A percentile compares a stretch with the other conserved stretches of the same genome.
phyloP scores from a whole-genome alignment of 2,329 filamentous ascomycete genomes.

The Colletotrichum magnum region DNA sequence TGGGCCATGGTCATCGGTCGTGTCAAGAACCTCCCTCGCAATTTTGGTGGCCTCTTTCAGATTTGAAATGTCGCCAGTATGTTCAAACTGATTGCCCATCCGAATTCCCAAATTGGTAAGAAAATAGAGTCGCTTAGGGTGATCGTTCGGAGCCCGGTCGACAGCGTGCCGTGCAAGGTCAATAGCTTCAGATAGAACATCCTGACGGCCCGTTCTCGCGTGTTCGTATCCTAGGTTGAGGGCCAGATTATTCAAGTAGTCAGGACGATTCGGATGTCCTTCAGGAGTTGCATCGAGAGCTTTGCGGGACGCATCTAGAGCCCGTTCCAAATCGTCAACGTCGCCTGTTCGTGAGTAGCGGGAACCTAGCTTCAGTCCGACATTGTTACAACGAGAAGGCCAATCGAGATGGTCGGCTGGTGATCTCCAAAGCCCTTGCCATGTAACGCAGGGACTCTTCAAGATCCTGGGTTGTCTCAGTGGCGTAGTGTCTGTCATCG shows the following conservation, averaged over 20 bases:
- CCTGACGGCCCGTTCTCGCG: neutral
- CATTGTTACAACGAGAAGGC: neutral
- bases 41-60: neutral
- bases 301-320: neutral
- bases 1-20: neutral
- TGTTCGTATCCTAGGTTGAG: neutral
- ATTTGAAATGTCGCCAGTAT: neutral
- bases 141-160: neutral
- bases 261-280: neutral
- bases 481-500: neutral
- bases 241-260: neutral
- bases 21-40: neutral
- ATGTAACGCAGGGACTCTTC: neutral
- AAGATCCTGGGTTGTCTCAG: neutral
- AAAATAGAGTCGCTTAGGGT: neutral
- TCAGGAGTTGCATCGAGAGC: neutral
- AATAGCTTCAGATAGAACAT: neutral
- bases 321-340: neutral
- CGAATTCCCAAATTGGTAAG: neutral
- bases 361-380: neutral
- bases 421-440: neutral
- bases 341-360: neutral
- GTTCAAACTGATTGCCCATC: neutral
- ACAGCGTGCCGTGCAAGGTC: neutral
- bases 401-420: neutral